Conservation (phyloP, 2,329 filamentous ascomycete genomes). For the Aspergillus vadensis region DNA sequence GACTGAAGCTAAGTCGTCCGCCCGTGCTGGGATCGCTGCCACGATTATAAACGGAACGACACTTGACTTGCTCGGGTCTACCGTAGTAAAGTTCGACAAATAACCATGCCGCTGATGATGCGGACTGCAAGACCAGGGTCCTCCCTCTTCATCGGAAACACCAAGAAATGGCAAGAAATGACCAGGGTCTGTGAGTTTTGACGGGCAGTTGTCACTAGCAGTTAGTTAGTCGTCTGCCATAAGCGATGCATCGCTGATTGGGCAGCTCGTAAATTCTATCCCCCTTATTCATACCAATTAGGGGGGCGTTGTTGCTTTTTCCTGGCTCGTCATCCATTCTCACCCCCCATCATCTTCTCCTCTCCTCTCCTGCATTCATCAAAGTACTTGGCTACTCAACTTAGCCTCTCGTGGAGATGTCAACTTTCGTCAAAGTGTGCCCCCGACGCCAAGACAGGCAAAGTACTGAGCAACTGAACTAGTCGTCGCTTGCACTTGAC, state of each 20-base stretch:
- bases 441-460: not conserved
- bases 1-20: not conserved
- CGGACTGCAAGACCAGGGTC: not conserved
- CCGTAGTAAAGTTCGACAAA: not conserved
- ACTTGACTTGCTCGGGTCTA: not conserved
- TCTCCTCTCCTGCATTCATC: not conserved
- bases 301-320: not conserved
- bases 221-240: not conserved
- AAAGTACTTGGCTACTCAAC: not conserved
- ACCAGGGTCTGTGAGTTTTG: not conserved
- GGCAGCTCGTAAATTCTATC: not conserved
- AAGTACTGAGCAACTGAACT: not conserved
- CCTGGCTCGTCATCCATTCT: not conserved
- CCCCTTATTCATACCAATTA: not conserved
- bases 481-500: not conserved
- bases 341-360: too few relatives aligned
- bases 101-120: not conserved
- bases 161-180: not conserved
- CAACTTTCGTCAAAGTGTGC: not conserved
- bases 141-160: not conserved
- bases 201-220: too few relatives aligned
- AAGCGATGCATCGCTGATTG: not conserved
- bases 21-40: not conserved
- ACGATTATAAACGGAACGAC: not conserved
- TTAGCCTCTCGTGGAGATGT: conserved; percentile 7